Percentiles rank a stretch among this genome's conserved stretches.
Evolutionary conservation across 768 basidiomycete genomes (phyloP).

Genomic region (Leccinum aurantiacum): DNA sequence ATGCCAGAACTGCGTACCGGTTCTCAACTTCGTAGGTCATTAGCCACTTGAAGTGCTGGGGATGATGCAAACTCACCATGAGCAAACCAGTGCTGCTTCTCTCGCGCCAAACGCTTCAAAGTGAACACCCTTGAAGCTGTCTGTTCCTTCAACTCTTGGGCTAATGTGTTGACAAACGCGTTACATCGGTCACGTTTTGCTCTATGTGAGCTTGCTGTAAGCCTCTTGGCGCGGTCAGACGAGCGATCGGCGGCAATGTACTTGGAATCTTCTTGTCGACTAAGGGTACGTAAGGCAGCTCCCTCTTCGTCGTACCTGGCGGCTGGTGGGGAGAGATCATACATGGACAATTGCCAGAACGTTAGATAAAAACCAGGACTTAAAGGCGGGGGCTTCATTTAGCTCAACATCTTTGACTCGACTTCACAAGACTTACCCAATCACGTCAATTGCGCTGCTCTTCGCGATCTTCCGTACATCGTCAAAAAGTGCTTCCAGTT

Average conservation of each 20-base stretch:
- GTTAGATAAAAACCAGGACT: slow-evolving; percentile 93
- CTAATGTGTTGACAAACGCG: slow-evolving; percentile 54
- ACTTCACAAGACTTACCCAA: slow-evolving; percentile 57
- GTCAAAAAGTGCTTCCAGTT: slow-evolving; percentile 69
- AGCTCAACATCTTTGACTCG: slow-evolving; percentile 4
- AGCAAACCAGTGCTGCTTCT: slow-evolving; percentile 83
- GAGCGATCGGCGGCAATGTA: slow-evolving; percentile 70
- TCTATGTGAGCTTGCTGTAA: slow-evolving; percentile 57
- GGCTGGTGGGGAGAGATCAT: slow-evolving; percentile 80
- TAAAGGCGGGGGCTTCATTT: slow-evolving; percentile 1
- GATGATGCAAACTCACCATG: slow-evolving; percentile 42
- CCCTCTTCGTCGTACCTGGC: slow-evolving; percentile 80
- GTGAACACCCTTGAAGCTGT: slow-evolving; percentile 70
- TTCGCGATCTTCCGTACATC: slow-evolving; percentile 75
- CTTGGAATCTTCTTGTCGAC: slow-evolving; percentile 66
- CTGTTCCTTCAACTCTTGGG: slow-evolving; percentile 76
- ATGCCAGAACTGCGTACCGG: slow-evolving; percentile 48
- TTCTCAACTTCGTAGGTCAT: slow-evolving; percentile 28
- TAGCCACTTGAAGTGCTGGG: slow-evolving; percentile 3
- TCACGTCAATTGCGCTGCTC: slow-evolving; percentile 55
- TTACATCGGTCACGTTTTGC: slow-evolving; percentile 66
- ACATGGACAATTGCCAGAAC: slow-evolving; percentile 95
- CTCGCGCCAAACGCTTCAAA: slow-evolving; percentile 70
- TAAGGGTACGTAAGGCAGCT: slow-evolving; percentile 55
- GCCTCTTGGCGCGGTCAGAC: slow-evolving; percentile 58